phyloP scores from a whole-genome alignment of 768 basidiomycete species.

The Gyrodon lividus region DNA sequence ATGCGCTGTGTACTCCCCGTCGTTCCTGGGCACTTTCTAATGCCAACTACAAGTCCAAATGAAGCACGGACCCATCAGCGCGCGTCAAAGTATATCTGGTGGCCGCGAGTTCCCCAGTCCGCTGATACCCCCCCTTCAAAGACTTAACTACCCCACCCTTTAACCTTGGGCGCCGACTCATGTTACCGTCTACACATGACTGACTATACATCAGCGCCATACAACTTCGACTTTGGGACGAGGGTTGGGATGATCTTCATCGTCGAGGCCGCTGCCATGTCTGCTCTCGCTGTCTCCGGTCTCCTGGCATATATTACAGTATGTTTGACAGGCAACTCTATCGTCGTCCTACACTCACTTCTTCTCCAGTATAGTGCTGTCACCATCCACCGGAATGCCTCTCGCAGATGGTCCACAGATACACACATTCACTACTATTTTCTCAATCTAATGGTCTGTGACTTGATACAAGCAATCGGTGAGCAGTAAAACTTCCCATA shows the following conservation, averaged over 20 bases:
- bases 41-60: no score
- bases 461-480: constrained; percentile 36
- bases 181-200: background rate
- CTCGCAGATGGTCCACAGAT: constrained; percentile 29
- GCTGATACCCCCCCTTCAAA: no score
- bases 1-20: no score
- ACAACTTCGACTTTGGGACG: constrained; percentile 18
- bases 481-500: background rate
- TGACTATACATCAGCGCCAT: background rate
- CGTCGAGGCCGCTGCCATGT: constrained; percentile 30
- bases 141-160: background rate
- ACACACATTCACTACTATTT: constrained; percentile 38
- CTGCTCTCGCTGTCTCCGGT: constrained; percentile 26
- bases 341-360: background rate
- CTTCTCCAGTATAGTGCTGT: constrained; percentile 27
- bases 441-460: constrained; percentile 30
- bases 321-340: background rate
- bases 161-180: background rate
- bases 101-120: no score
- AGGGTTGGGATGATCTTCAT: constrained; percentile 33
- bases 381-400: constrained; percentile 21
- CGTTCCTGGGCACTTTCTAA: no score
- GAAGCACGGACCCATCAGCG: no score
- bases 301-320: constrained; percentile 32
- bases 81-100: no score